Evolutionary conservation across 2,329 filamentous ascomycete species (phyloP).

Genomic region (Colletotrichum lini): DNA sequence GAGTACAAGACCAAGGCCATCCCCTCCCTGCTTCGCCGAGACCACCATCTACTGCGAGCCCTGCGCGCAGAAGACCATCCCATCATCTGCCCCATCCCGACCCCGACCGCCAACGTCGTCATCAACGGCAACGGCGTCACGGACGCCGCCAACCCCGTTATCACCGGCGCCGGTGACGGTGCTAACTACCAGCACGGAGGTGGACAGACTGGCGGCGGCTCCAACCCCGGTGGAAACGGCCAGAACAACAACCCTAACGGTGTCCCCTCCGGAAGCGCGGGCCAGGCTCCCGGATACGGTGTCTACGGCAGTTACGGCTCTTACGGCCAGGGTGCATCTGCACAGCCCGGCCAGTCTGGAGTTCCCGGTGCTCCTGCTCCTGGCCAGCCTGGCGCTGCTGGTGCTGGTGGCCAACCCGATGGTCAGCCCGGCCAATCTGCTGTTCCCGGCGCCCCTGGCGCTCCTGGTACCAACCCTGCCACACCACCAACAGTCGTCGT

Average conservation of each 20-base stretch:
- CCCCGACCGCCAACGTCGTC: constrained; percentile 48
- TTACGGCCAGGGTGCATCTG: constrained; percentile 3
- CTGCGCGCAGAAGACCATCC: constrained; percentile 51
- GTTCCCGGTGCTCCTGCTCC: background rate
- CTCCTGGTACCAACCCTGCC: constrained; percentile 4
- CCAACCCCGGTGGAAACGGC: constrained; percentile 39
- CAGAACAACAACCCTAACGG: constrained; percentile 43
- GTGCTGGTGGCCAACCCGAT: background rate
- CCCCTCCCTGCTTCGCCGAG: constrained; percentile 56
- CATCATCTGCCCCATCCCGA: constrained; percentile 56
- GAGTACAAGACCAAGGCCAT: constrained; percentile 49
- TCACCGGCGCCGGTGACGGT: constrained; percentile 11
- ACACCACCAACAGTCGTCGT: constrained; percentile 25
- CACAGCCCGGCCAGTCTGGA: background rate
- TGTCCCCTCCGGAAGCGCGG: background rate
- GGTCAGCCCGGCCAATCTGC: background rate
- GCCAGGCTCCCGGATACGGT: constrained; percentile 17
- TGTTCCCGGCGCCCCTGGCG: background rate
- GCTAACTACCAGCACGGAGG: background rate
- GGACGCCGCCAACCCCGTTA: constrained; percentile 45
- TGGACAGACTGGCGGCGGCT: background rate
- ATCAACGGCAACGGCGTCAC: constrained; percentile 56
- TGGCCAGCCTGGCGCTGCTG: constrained; percentile 7
- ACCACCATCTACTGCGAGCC: constrained; percentile 54
- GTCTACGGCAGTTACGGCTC: constrained; percentile 26